Percentiles rank a stretch among this genome's conserved stretches.
Evolutionary conservation across 2,329 filamentous ascomycete genomes (phyloP).

Genomic region (Claviceps cyperi): DNA sequence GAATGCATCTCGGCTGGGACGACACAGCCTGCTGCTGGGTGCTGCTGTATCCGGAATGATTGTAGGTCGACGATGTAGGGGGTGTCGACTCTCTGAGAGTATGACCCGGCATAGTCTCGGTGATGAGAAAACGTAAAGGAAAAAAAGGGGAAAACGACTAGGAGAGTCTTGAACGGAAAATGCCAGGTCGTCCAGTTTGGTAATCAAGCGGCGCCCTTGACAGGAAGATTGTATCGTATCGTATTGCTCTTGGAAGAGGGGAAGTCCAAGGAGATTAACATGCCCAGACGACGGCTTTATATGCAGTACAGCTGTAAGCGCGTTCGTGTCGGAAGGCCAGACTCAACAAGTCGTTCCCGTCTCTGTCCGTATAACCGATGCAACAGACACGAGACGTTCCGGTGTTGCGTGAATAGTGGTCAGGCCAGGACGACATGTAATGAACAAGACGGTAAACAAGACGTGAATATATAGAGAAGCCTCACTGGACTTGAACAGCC

Average conservation of each 20-base stretch:
- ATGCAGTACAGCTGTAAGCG: too few relatives aligned
- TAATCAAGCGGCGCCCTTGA: neutral
- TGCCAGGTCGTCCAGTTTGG: neutral
- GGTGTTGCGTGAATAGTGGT: too few relatives aligned
- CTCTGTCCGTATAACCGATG: too few relatives aligned
- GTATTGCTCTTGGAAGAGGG: too few relatives aligned
- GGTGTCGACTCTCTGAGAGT: conserved; percentile 44
- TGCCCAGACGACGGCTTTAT: too few relatives aligned
- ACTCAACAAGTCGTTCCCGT: too few relatives aligned
- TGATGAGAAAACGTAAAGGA: conserved; percentile 11
- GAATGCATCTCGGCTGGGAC: conserved; percentile 34
- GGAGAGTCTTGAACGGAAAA: neutral
- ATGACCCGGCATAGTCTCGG: conserved; percentile 40
- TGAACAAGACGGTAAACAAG: neutral
- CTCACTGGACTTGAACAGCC: conserved; percentile 24
- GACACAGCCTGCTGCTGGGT: conserved; percentile 19
- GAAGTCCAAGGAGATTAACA: too few relatives aligned
- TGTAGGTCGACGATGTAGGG: conserved; percentile 41
- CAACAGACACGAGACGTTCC: too few relatives aligned
- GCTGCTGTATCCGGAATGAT: conserved; percentile 24
- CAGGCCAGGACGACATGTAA: too few relatives aligned
- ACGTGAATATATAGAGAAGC: neutral
- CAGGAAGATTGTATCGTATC: too few relatives aligned
- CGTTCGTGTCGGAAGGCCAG: too few relatives aligned
- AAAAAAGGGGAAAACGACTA: neutral